These are phyloP conservation scores for Paratinospora sagittata DNA, from an alignment of 164 flowering plant genomes.

Conservation along the genomic window DNA sequence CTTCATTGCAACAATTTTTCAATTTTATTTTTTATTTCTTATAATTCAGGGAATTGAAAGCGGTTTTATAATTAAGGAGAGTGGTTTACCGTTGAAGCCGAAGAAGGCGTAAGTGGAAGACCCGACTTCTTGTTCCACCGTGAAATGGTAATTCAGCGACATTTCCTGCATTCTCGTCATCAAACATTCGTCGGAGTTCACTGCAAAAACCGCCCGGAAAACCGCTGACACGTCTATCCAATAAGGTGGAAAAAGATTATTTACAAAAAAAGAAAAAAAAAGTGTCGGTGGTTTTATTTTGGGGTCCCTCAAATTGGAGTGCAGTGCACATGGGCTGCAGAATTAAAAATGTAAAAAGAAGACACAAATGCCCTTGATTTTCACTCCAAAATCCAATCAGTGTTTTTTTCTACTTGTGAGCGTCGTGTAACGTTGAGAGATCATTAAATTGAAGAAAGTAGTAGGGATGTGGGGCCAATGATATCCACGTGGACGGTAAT, in stretches of 20 bases:
- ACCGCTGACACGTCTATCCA: constrained; percentile 10
- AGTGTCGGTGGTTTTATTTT: constrained; percentile 8
- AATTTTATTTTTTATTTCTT: background rate
- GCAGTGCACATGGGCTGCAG: constrained; percentile 10
- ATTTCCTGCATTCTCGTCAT: constrained; percentile 99
- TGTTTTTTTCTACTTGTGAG: no score
- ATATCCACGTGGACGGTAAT: background rate
- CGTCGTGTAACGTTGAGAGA: background rate
- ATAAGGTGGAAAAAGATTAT: background rate
- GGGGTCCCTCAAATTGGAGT: background rate
- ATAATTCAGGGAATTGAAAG: background rate
- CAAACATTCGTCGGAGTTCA: constrained; percentile 86
- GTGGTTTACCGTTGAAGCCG: constrained; percentile 44
- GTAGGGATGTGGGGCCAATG: background rate
- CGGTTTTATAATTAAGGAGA: background rate
- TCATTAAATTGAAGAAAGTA: background rate
- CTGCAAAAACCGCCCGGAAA: constrained; percentile 32
- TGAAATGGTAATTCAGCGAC: constrained; percentile 96
- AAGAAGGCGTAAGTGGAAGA: constrained; percentile 95
- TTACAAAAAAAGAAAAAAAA: background rate
- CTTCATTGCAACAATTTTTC: constrained; percentile 26
- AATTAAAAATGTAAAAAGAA: background rate
- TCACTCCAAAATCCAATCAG: background rate
- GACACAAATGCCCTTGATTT: background rate
- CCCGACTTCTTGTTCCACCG: constrained; percentile 98